Evolutionary conservation across 371 early-diverging fungal species (phyloP), one percentile per base, ranked within the genome.

Genomic region (Mucor ambiguus): DNA sequence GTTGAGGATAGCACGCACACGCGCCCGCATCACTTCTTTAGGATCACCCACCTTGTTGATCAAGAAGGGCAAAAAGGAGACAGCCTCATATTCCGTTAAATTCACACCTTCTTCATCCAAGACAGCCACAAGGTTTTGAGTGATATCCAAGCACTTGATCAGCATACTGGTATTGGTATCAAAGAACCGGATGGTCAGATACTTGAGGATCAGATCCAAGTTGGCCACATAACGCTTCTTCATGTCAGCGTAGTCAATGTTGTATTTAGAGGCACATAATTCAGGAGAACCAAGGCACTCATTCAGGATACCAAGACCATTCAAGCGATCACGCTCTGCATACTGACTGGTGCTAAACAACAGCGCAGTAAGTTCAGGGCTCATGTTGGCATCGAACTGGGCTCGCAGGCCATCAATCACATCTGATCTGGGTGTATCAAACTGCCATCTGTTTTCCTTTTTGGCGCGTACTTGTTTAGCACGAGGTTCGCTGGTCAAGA

Each of bases 121-220:
- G 24, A 92, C 55, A 1, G 72, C 65, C 6, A 92, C 69, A 35
- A 94, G 63, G 49, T 91, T 89, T 60, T 95, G 92, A 0, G 93
- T 73, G 10, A 95, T 60, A 43, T 95, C 96, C 24, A 96, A 74
- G 59, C 87, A 87, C 70, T 93, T 93, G 54, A 95, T 80, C 38
- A 92, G 72, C 76, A 93, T 91, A 58, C 87, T 90, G 1, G 96
- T 94, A 65, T 89, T 92, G n/a, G 94, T 93, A 64, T 96, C 96
- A 73, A 87, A 91, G 80, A 95, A 90, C 16, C 96, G 89, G 26
- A 96, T 74, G 16, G 94, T 92, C 55, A 93, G 49, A 67, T 95
- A 95, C 67, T 94, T 95, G 41, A 96, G 77, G 35, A 95, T 73
- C 16, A 95, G 64, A 67, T 96, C 96, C 2, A 87, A 74, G 74